Evolutionary conservation across 2,329 filamentous ascomycete genomes (phyloP).

Genomic region (Colletotrichum paranaense): DNA sequence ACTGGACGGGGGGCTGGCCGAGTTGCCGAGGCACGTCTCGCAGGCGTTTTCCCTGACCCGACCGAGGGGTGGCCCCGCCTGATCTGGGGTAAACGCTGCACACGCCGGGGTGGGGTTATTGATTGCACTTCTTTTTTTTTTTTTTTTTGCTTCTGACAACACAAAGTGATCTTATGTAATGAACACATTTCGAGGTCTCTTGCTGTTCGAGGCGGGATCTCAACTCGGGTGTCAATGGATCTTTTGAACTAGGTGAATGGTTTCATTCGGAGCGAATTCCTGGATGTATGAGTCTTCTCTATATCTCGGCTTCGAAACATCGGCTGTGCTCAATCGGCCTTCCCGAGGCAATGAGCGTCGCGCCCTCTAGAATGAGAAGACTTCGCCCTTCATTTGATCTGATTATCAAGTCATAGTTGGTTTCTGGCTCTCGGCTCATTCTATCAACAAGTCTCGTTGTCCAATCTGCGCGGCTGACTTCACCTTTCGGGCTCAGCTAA

Average conservation of each 20-base stretch:
- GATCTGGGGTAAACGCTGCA: constrained; percentile 9
- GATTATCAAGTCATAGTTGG: too few species aligned
- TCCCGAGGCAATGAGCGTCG: too few species aligned
- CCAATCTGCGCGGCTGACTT: background rate
- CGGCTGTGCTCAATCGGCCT: too few species aligned
- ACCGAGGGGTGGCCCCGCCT: constrained; percentile 19
- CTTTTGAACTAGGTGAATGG: too few species aligned
- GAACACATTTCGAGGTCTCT: background rate
- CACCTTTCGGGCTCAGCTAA: background rate
- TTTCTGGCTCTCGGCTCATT: too few species aligned
- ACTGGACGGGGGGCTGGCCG: constrained; percentile 4
- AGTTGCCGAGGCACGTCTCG: constrained; percentile 34
- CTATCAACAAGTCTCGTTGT: too few species aligned
- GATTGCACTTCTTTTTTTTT: background rate
- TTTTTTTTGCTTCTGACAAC: constrained; percentile 15
- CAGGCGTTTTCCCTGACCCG: constrained; percentile 4
- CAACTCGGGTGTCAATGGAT: background rate
- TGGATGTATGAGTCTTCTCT: too few species aligned
- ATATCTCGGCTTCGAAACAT: too few species aligned
- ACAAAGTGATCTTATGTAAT: background rate
- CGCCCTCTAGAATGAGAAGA: too few species aligned
- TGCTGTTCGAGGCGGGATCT: background rate
- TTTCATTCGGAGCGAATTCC: too few species aligned
- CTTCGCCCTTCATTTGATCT: too few species aligned
- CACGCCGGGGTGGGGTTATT: constrained; percentile 6